Conservation (phyloP, 352 stramenopile species). For the Phytophthora cactorum region DNA sequence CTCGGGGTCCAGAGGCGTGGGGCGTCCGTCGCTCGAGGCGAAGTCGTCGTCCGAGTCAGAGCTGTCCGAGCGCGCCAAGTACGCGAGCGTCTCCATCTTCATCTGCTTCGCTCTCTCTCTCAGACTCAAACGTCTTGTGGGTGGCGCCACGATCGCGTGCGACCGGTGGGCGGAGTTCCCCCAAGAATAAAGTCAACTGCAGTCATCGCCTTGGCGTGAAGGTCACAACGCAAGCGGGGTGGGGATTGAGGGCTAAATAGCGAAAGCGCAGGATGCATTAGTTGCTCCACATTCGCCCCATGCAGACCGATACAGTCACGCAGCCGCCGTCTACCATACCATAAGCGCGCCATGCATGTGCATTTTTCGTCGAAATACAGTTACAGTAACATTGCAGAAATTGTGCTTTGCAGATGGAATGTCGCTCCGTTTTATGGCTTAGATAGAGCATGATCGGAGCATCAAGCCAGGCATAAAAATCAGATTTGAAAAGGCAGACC, state of each 20-base stretch:
- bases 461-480: too few relatives aligned
- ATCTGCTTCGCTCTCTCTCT: slow-evolving; percentile 2
- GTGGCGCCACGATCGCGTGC: neutral
- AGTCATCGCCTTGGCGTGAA: neutral
- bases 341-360: too few relatives aligned
- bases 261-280: neutral
- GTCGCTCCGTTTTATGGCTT: too few relatives aligned
- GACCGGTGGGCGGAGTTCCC: neutral
- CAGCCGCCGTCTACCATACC: too few relatives aligned
- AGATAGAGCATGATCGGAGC: too few relatives aligned
- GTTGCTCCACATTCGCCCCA: neutral
- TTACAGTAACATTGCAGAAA: too few relatives aligned
- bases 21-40: slow-evolving; percentile 33
- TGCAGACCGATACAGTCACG: neutral
- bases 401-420: too few relatives aligned
- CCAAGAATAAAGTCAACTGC: slow-evolving; percentile 3
- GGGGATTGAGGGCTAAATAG: neutral
- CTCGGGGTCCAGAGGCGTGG: slow-evolving; percentile 70
- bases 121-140: neutral
- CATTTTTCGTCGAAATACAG: too few relatives aligned
- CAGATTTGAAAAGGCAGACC: too few relatives aligned
- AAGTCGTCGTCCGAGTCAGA: slow-evolving; percentile 43
- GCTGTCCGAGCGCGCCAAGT: slow-evolving; percentile 44
- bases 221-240: too few relatives aligned
- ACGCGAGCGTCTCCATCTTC: slow-evolving; percentile 51